These are phyloP conservation scores for Hypoxylon lienhwacheense DNA, from an alignment of 495 filamentous ascomycete species.

Conservation along the genomic window DNA sequence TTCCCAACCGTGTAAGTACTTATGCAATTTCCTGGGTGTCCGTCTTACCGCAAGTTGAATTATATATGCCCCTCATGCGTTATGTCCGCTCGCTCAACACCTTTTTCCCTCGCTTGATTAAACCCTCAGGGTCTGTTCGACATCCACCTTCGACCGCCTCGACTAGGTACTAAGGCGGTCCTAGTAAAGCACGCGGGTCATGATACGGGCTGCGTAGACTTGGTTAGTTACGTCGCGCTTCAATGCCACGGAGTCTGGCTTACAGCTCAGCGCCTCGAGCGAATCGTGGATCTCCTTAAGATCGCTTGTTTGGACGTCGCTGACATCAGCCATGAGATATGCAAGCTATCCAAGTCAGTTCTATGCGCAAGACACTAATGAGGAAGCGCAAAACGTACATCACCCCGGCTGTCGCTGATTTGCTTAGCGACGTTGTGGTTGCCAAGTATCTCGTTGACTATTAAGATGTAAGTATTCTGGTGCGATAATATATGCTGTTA, in stretches of 20 bases:
- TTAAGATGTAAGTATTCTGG: conserved; percentile 15
- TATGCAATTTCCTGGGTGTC: conserved; percentile 36
- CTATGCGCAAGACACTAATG: not conserved
- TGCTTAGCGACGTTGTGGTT: conserved; percentile 99
- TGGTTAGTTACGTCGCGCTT: conserved; percentile 17
- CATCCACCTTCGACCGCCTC: not conserved
- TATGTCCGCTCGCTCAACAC: conserved; percentile 24
- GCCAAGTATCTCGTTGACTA: conserved; percentile 88
- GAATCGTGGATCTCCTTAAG: conserved; percentile 84
- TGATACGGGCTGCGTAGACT: conserved; percentile 65
- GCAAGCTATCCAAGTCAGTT: conserved; percentile 61
- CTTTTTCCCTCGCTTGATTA: conserved; percentile 9
- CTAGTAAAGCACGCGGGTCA: conserved; percentile 88
- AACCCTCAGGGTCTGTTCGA: conserved; percentile 1
- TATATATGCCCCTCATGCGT: conserved; percentile 26
- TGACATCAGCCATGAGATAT: conserved; percentile 98
- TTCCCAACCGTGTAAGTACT: conserved; percentile 39
- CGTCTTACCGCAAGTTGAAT: conserved; percentile 27
- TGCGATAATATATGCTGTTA: conserved; percentile 1
- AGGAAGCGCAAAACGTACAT: conserved; percentile 54
- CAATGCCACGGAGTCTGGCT: conserved; percentile 40
- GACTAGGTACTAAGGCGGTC: not conserved
- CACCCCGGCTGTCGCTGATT: conserved; percentile 91
- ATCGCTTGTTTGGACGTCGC: conserved; percentile 72
- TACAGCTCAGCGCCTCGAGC: conserved; percentile 80